Evolutionary conservation across 805 yeast genomes (phyloP), one percentile per base, ranked within the genome.

Genomic region (Candida sithepensis): DNA sequence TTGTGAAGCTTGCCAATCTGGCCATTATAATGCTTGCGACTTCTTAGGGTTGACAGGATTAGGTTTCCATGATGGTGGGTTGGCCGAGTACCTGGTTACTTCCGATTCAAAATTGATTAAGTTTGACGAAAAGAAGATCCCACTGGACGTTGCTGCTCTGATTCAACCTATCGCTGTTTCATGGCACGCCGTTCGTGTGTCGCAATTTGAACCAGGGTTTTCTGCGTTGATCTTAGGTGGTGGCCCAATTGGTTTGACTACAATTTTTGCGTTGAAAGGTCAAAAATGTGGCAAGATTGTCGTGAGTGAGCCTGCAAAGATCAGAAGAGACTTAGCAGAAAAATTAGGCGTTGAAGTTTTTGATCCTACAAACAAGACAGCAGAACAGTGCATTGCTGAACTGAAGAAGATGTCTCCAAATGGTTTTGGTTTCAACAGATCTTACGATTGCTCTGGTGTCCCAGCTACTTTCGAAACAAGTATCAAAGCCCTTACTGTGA

Each of bases 231-330:
- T 79, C 13, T 56, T 79, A 9, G 84, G 84, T 20, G 75, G 78
- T 19, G 85, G 84, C 4, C 82, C 84, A 19, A 79, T 79, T 58
- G 84, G 85, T 5, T 63, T 81, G 20, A 77, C 83, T n/a, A 71
- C 82, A 3, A 66, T 79, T 12, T 63, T 80, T 42, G 82, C 79
- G 12, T 58, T 75, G 46, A 71, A 75, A 53, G 82, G 79, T 4
- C 72, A 74, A 48, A 65, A 64, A 21, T 76, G 74, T 1, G 65
- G 71, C n/a, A 64, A 59, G 36, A 71, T 80, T 62, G 81, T 81
- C n/a, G 78, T 79, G 42, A 69, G 78, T 22, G 85, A 79, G 53
- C 85, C 84, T 26, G 82, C 83, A 6, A 62, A 65, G 22, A 70
- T 78, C n/a, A 78, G 87, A 63, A 76, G 85, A 60, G 75, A 78